Base-by-base conservation (phyloP, 768 basidiomycete species). In the Tremella yokohamensis region DNA sequence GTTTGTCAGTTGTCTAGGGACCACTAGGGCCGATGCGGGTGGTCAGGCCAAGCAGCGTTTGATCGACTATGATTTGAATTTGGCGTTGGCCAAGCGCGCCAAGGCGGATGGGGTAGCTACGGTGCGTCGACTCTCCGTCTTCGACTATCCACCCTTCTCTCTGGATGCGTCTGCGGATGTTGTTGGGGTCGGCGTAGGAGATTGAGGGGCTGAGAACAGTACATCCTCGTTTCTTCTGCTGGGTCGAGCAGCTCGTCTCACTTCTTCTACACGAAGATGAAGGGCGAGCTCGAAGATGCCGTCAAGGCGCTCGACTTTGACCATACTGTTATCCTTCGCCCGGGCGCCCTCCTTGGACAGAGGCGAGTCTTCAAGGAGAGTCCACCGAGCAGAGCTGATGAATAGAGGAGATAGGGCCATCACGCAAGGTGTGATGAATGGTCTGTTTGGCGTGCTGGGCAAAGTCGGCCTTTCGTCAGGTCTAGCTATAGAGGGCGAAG, bases 271-370 rank as follows among this genome's bases (percentile, higher is more conserved):
- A 29, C 57, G 1, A 19, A 48, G 29, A 70, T 76, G 62, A 76
- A 76, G 56, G 75, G 75, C 25, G 45, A 64, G 49, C 49, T 76
- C 24, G 71, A 76, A 40, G 71, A 76, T n/a, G 63, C 44, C 22
- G 54, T 74, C 11, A 70, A 67, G 26, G 53, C 12, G 1, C 62
- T 74, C 50, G 60, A 51, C 3, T 76, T 73, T 52, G 57, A 65
- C 13, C 54, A 61, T 3, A 59, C 54, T 19, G 52, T 70, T 47
- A 76, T 76, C 40, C 65, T 76, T 4, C 62, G 63, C 4, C 75
- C 75, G 0, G 75, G 70, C n/a, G 34, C 70, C 2, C 60, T 76
- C 4, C 19, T 74, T 13, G 75, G 75, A 12, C 22, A 49, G 15
- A 64, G 74, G 62, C 66, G 52, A 53, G 68, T 51, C 18, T 47